Evolutionary conservation across 2,329 filamentous ascomycete genomes (phyloP), one percentile per base, ranked within the genome.

Genomic region (Apiospora sp.): DNA sequence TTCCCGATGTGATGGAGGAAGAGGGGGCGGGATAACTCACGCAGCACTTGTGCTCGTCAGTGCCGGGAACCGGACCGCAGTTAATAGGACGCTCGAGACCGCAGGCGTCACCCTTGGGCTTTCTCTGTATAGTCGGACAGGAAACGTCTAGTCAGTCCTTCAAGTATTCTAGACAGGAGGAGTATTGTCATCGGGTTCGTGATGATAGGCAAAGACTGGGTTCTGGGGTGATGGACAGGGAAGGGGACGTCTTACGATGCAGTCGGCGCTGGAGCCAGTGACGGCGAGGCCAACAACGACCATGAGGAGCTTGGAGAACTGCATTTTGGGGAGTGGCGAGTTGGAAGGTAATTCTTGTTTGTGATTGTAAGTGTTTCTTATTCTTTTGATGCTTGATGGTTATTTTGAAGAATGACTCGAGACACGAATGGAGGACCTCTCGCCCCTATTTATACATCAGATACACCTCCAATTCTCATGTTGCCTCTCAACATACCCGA

Each of bases 221-320:
- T 12, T 24, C 13, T 51, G 49, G 2, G 10, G n/a, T 27, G n/a
- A 27, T n/a, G n/a, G 49, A 27, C n/a, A 27, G 12, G 6, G 22
- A 51, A 24, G 48, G n/a, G 48, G 24, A 13, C 4, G n/a, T 37
- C 54, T 61, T 61, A 61, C 54, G 30, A 61, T 61, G 30, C 54
- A 61, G 54, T 61, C 54, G 54, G 54, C 54, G 54, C 16, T 61
- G 19, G 54, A 61, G 54, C 54, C 54, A 61, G 54, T 61, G 54
- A 61, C 54, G 8, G 54, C 54, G 16, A 61, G 54, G 54, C 54
- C 54, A 22, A 61, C 54, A 37, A 61, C 54, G 54, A 61, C 27
- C 54, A 61, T 61, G 30, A 61, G 14, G 54, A 61, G 27, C 30
- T 37, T 61, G 54, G 54, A 61, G 54, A 61, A 61, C 54, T 61